phyloP scores from a whole-genome alignment of 2,329 filamentous ascomycete genomes.

The Hirsutella minnesotensis region DNA sequence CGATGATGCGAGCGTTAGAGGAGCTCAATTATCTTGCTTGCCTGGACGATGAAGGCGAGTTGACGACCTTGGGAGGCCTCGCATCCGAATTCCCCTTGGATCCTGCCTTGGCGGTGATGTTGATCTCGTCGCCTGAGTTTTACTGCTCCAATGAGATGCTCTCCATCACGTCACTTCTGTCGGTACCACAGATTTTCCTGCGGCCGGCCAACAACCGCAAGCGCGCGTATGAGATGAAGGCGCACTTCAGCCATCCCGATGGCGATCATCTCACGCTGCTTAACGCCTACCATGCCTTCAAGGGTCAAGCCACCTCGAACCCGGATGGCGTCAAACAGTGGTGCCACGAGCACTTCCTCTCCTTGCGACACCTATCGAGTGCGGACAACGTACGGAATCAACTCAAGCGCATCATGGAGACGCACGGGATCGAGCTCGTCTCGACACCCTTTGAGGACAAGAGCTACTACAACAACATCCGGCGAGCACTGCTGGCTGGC shows the following conservation, averaged over 20 bases:
- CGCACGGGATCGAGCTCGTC: conserved; percentile 70
- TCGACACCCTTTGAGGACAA: conserved; percentile 89
- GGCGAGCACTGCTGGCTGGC: conserved; percentile 77
- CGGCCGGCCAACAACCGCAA: conserved; percentile 77
- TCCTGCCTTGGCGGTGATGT: conserved; percentile 89
- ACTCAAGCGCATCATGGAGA: conserved; percentile 94
- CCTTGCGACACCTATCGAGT: conserved; percentile 74
- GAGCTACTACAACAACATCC: conserved; percentile 97
- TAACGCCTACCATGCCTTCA: conserved; percentile 98
- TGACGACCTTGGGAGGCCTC: conserved; percentile 73
- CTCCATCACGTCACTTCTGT: conserved; percentile 85
- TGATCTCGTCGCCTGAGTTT: conserved; percentile 94
- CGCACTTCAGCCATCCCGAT: conserved; percentile 80
- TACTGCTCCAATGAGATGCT: conserved; percentile 98
- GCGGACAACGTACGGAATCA: conserved; percentile 91
- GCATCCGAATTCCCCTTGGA: conserved; percentile 95
- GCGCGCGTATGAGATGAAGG: conserved; percentile 95
- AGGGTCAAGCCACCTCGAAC: conserved; percentile 48
- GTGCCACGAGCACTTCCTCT: conserved; percentile 96
- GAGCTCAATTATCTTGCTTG: conserved; percentile 97
- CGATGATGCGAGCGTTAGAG: conserved; percentile 93
- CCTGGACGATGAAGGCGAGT: conserved; percentile 88
- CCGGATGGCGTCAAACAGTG: conserved; percentile 69
- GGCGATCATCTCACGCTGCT: conserved; percentile 93
- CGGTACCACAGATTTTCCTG: conserved; percentile 87